Conservation (phyloP, 1,284 basidiomycete genomes). For the Microbotryum scabiosae region DNA sequence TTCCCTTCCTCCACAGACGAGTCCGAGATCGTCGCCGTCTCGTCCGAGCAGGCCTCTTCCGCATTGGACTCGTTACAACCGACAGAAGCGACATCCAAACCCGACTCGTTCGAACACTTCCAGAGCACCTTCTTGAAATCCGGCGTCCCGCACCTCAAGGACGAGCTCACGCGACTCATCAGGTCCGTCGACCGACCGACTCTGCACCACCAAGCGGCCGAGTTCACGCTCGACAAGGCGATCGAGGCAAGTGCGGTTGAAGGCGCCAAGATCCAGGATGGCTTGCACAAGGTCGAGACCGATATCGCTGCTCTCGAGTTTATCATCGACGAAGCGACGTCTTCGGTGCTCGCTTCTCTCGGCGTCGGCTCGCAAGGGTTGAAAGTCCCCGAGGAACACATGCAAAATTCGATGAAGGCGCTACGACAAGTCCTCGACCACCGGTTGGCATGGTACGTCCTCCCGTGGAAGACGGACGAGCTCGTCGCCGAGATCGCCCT, state of each 20-base stretch:
- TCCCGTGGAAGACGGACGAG: conserved; percentile 24
- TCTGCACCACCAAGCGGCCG: conserved; percentile 8
- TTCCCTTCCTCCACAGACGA: conserved; percentile 1
- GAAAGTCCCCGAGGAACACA: conserved; percentile 13
- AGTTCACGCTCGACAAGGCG: conserved; percentile 11
- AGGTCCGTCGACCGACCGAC: not conserved
- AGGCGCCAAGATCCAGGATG: conserved; percentile 12
- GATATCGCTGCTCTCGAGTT: conserved; percentile 13
- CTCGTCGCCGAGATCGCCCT: conserved; percentile 21
- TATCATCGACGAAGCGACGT: conserved; percentile 1
- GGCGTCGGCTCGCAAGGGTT: conserved; percentile 13
- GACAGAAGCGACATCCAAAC: not conserved
- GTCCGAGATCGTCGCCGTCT: conserved; percentile 9
- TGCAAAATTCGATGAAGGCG: not conserved
- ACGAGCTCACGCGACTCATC: not conserved
- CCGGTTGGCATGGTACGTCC: conserved; percentile 24
- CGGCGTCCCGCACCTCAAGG: conserved; percentile 17
- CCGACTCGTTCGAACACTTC: conserved; percentile 14
- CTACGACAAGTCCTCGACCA: conserved; percentile 7
- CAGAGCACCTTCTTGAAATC: conserved; percentile 14
- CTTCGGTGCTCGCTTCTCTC: conserved; percentile 2
- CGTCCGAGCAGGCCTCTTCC: conserved; percentile 15
- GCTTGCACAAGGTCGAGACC: conserved; percentile 1
- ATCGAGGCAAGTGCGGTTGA: conserved; percentile 14
- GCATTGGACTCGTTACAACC: conserved; percentile 14